These are phyloP conservation scores for Exophiala alcalophila DNA, from an alignment of 2,329 filamentous ascomycete species.

Conservation along the genomic window DNA sequence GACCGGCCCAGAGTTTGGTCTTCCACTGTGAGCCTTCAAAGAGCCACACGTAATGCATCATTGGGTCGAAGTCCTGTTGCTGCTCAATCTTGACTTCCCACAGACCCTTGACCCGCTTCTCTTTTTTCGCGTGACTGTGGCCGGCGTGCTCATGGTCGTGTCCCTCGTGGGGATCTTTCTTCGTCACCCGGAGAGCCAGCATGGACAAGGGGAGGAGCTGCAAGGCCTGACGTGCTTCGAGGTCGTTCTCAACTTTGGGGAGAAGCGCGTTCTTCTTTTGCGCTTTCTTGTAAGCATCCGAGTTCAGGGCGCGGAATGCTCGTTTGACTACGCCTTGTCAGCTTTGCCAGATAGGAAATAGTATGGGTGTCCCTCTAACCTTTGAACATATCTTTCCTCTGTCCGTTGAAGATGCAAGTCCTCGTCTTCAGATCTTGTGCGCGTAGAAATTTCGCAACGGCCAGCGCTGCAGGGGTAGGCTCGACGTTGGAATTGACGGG, in stretches of 20 bases:
- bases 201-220: constrained; percentile 93
- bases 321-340: constrained; percentile 70
- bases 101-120: constrained; percentile 88
- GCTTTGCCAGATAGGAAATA: constrained; percentile 13
- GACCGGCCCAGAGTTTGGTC: constrained; percentile 83
- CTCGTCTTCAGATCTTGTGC: constrained; percentile 81
- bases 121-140: constrained; percentile 64
- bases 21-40: constrained; percentile 93
- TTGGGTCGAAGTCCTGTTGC: constrained; percentile 72
- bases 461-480: constrained; percentile 82
- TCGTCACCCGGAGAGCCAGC: constrained; percentile 83
- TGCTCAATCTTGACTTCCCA: constrained; percentile 96
- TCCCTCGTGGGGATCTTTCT: constrained; percentile 73
- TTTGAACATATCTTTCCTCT: constrained; percentile 97
- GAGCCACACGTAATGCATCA: constrained; percentile 91
- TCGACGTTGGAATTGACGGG: constrained; percentile 54
- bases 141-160: constrained; percentile 66
- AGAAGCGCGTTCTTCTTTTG: constrained; percentile 74
- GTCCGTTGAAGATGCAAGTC: constrained; percentile 90
- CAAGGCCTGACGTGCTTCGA: constrained; percentile 87
- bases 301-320: constrained; percentile 84
- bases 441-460: constrained; percentile 83
- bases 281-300: constrained; percentile 84
- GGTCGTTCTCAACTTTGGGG: constrained; percentile 81
- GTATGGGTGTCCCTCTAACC: constrained; percentile 51